A percentile compares a stretch with the other conserved stretches of the same genome.
Evolutionary conservation across 2,329 filamentous ascomycete genomes (phyloP).

Genomic region (Pseudocercospora fijiensis): DNA sequence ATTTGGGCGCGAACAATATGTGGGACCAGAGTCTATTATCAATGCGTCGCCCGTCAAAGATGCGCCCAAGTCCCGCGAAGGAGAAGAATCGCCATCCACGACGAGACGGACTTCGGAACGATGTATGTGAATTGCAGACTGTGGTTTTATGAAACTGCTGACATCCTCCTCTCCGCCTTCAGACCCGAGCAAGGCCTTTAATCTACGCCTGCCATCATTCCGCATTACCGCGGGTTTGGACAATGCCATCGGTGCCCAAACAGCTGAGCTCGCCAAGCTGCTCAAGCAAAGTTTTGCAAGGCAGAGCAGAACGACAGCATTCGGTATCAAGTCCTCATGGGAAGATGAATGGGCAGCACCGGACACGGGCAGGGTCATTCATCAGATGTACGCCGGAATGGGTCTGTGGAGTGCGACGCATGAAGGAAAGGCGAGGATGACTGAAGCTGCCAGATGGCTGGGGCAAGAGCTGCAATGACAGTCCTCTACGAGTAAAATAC

Average conservation of each 20-base stretch:
- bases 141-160: not conserved
- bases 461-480: not conserved
- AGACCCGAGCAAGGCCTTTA: conserved; percentile 43
- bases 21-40: conserved; percentile 28
- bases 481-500: too few species aligned
- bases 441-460: conserved; percentile 26
- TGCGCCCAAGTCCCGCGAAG: not conserved
- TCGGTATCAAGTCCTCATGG: conserved; percentile 20
- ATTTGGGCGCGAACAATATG: conserved; percentile 34
- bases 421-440: conserved; percentile 25
- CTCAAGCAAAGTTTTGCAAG: conserved; percentile 44
- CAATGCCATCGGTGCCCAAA: conserved; percentile 44
- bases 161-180: not conserved
- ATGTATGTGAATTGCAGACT: conserved; percentile 21
- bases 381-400: conserved; percentile 36
- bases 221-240: conserved; percentile 42
- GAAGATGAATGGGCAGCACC: conserved; percentile 33
- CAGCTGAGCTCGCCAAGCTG: conserved; percentile 43
- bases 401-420: conserved; percentile 28
- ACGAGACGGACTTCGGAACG: conserved; percentile 39
- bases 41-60: conserved; percentile 21
- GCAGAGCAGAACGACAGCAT: conserved; percentile 16
- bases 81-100: not conserved
- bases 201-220: conserved; percentile 44
- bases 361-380: conserved; percentile 34